Percentiles rank a stretch among this genome's conserved stretches.
These are phyloP conservation scores for Zarea fungicola DNA, from an alignment of 2,329 filamentous ascomycete genomes.

Conservation along the genomic window DNA sequence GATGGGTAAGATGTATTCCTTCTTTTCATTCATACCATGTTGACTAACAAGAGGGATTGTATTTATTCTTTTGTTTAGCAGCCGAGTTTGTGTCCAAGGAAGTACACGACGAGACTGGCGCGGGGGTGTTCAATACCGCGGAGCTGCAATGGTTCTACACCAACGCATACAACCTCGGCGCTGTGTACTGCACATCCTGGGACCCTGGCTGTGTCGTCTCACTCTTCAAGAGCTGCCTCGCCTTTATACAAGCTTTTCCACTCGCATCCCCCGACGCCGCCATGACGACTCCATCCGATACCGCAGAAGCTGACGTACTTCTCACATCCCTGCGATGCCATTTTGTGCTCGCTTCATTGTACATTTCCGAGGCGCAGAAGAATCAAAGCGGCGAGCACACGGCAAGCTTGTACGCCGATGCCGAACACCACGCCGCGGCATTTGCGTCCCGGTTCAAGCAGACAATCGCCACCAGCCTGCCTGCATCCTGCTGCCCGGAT, in stretches of 20 bases:
- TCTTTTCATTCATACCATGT: not conserved
- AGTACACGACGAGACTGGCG: slow-evolving; percentile 30
- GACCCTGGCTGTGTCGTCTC: slow-evolving; percentile 47
- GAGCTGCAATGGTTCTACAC: slow-evolving; percentile 83
- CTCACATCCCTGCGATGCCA: slow-evolving; percentile 64
- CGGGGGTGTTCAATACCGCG: slow-evolving; percentile 49
- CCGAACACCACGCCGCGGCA: slow-evolving; percentile 52
- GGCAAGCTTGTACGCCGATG: slow-evolving; percentile 53
- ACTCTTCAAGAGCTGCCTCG: slow-evolving; percentile 50
- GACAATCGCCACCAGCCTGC: not conserved
- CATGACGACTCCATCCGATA: slow-evolving; percentile 20
- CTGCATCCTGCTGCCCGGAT: slow-evolving; percentile 31
- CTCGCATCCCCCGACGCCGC: slow-evolving; percentile 36
- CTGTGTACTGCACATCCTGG: slow-evolving; percentile 55
- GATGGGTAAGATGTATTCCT: not conserved
- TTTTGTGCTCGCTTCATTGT: slow-evolving; percentile 55
- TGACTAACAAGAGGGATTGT: not conserved
- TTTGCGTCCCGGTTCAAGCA: not conserved
- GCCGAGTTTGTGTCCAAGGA: not conserved
- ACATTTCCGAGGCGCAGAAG: slow-evolving; percentile 47
- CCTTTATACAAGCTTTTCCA: slow-evolving; percentile 48
- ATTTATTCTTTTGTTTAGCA: not conserved
- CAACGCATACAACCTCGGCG: slow-evolving; percentile 72
- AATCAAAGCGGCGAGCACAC: not conserved
- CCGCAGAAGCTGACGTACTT: slow-evolving; percentile 42